Conservation (phyloP, 345 rosid genomes). For the Salix brachista region DNA sequence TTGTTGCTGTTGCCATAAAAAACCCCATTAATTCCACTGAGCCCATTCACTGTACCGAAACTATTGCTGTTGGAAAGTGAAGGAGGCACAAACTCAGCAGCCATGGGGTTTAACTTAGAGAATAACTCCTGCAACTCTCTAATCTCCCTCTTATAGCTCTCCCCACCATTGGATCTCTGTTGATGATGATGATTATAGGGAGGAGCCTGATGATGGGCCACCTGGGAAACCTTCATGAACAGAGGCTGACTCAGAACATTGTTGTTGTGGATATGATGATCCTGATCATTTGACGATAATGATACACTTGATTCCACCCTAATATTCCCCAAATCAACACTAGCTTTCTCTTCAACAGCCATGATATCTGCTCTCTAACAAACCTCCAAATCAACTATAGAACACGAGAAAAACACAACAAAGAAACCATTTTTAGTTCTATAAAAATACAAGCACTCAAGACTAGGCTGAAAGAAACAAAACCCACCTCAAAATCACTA, state of each 20-base stretch:
- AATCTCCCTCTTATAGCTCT: slow-evolving; percentile 42
- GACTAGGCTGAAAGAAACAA: neutral
- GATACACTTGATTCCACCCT: neutral
- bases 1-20: neutral
- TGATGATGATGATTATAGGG: neutral
- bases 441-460: neutral
- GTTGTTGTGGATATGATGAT: slow-evolving; percentile 8
- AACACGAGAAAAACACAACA: neutral
- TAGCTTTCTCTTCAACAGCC: slow-evolving; percentile 94
- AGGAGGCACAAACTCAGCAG: slow-evolving; percentile 88
- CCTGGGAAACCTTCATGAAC: neutral
- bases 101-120: slow-evolving; percentile 93
- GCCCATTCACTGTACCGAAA: slow-evolving; percentile 54
- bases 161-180: neutral
- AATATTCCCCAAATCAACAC: slow-evolving; percentile 44
- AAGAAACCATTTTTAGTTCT: neutral
- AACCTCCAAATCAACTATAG: neutral
- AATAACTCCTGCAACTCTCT: slow-evolving; percentile 71
- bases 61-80: slow-evolving; percentile 45
- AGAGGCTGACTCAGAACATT: neutral
- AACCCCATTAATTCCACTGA: neutral
- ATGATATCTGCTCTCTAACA: slow-evolving; percentile 35
- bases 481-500: neutral
- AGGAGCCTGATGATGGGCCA: neutral
- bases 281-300: slow-evolving; percentile 24